A percentile compares a stretch with the other conserved stretches of the same genome.
phyloP scores from a whole-genome alignment of 2,329 filamentous ascomycete species.

The Stagonosporopsis vannaccii region DNA sequence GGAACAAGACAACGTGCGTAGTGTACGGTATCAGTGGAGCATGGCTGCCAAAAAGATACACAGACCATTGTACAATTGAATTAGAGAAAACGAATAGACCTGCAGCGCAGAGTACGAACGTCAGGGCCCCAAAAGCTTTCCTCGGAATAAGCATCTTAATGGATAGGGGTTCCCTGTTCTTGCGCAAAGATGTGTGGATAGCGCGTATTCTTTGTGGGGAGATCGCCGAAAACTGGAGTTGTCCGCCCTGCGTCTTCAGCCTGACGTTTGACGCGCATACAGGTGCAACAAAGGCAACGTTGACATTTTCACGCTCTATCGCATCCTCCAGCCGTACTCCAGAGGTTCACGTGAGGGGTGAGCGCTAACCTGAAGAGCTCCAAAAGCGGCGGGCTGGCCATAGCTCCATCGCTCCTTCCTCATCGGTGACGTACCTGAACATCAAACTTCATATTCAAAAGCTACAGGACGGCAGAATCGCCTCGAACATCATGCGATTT shows the following conservation, averaged over 20 bases:
- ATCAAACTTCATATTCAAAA: constrained; percentile 8
- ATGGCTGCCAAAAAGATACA: constrained; percentile 26
- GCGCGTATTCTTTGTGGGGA: constrained; percentile 12
- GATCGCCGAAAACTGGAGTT: constrained; percentile 11
- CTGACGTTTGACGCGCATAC: constrained; percentile 5
- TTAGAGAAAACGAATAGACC: constrained; percentile 29
- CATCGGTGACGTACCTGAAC: constrained; percentile 24
- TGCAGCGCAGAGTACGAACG: constrained; percentile 19
- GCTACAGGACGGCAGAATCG: constrained; percentile 5
- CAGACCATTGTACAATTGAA: constrained; percentile 26
- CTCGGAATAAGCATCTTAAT: constrained; percentile 33
- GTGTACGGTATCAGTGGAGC: constrained; percentile 31
- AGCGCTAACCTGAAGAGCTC: constrained; percentile 13
- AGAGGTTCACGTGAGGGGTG: constrained; percentile 16
- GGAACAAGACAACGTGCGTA: constrained; percentile 44
- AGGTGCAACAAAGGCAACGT: constrained; percentile 8
- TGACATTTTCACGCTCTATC: constrained; percentile 6
- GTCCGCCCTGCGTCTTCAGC: constrained; percentile 13
- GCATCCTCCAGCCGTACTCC: constrained; percentile 9
- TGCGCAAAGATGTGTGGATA: constrained; percentile 11
- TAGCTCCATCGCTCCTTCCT: constrained; percentile 18
- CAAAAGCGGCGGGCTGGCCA: constrained; percentile 9
- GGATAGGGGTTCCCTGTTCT: constrained; percentile 14
- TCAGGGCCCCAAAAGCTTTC: constrained; percentile 27
- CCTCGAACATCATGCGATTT: constrained; percentile 21